A percentile compares a stretch with the other conserved stretches of the same genome.
Evolutionary conservation across 2,329 filamentous ascomycete genomes (phyloP).

Genomic region (Penicillium vulpinum): DNA sequence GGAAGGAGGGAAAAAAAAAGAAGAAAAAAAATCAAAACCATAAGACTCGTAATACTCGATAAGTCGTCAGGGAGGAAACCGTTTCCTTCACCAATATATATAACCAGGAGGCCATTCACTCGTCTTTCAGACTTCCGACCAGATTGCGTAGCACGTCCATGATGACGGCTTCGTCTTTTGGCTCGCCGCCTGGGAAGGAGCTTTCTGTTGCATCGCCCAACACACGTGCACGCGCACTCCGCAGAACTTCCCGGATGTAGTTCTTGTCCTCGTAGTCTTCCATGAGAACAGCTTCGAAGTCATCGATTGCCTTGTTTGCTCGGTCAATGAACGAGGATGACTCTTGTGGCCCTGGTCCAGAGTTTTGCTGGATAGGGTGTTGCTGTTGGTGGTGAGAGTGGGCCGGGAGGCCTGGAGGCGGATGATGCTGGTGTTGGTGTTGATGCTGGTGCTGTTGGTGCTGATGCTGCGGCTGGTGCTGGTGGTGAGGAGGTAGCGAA

Average conservation of each 20-base stretch:
- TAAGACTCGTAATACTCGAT: slow-evolving; percentile 31
- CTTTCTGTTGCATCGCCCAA: slow-evolving; percentile 43
- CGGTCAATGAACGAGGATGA: slow-evolving; percentile 42
- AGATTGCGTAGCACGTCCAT: slow-evolving; percentile 42
- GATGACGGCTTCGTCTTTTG: slow-evolving; percentile 46
- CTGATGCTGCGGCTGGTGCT: slow-evolving; percentile 3
- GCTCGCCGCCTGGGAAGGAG: slow-evolving; percentile 46
- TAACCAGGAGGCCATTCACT: slow-evolving; percentile 19
- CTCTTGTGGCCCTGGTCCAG: slow-evolving; percentile 28
- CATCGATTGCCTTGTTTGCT: slow-evolving; percentile 47
- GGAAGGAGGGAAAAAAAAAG: neutral
- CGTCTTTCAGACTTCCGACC: slow-evolving; percentile 42
- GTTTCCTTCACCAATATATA: slow-evolving; percentile 8
- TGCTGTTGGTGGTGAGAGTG: slow-evolving; percentile 21
- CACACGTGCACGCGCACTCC: slow-evolving; percentile 44
- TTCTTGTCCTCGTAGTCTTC: slow-evolving; percentile 49
- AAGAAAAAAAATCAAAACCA: slow-evolving; percentile 12
- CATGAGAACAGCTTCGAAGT: slow-evolving; percentile 47
- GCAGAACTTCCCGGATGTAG: slow-evolving; percentile 46
- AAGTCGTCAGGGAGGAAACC: slow-evolving; percentile 24
- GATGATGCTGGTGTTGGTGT: slow-evolving; percentile 25
- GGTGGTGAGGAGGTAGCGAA: slow-evolving; percentile 4
- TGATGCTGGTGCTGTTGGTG: slow-evolving; percentile 21
- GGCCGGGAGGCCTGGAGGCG: slow-evolving; percentile 19
- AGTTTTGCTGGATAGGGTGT: slow-evolving; percentile 23